Base-by-base conservation (phyloP, 2,329 filamentous ascomycete species). In the Lachnellula hyalina region DNA sequence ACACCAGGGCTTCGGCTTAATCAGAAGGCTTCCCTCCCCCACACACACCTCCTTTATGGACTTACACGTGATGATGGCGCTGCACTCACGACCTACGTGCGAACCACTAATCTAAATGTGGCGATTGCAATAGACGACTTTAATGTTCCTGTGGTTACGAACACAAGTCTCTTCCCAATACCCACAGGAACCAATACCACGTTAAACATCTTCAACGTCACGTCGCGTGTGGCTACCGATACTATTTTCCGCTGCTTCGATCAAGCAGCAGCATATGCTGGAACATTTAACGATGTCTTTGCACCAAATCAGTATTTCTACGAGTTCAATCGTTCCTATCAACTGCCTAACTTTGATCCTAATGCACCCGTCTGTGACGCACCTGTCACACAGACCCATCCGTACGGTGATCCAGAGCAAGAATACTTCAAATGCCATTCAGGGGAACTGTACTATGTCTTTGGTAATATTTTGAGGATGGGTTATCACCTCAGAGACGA, bases 381-480 rank as follows among this genome's bases (percentile, higher is more conserved):
- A 23, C 64, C 63, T 5, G 49, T 58, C 8, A 64, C 64, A 2
- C 44, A 60, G 1, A 49, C 51, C 1, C 61, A 67, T 32, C 69
- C 67, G n/a, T 54, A 67, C 40, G 65, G 65, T 8, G 62, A 71
- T 42, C 67, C 68, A 1, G 52, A 62, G 11, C 41, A 55, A 3
- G 69, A 70, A 36, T 72, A 71, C 53, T 70, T 68, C 61, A 71
- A 71, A 53, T 71, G 68, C 50, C 70, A 71, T 44, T 65, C 65
- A 11, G 69, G 69, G 1, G 69, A 72, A 12, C 54, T 71, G 2
- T 61, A 63, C 25, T 69, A 63, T 21, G 65, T 63, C 6, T 71
- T 72, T 51, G 69, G 70, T 1, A 68, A 62, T 21, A 53, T 68
- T 1, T 19, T 55, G 17, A 57, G 61, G 32, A 63, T 61, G 19